phyloP scores from a whole-genome alignment of 2,329 filamentous ascomycete genomes.

The Byssothecium circinans region DNA sequence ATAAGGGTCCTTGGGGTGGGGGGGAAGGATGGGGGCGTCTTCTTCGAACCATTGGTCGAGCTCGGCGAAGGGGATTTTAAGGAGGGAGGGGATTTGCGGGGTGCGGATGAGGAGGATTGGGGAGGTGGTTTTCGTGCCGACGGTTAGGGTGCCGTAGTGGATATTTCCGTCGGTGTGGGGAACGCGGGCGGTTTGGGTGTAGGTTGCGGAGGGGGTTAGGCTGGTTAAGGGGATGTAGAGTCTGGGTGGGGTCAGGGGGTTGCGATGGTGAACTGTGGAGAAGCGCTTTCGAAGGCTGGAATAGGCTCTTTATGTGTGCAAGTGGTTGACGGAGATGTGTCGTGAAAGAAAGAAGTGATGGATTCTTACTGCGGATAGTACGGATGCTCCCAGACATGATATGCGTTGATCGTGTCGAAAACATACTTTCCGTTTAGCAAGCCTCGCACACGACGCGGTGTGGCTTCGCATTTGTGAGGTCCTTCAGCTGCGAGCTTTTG shows the following conservation, averaged over 20 bases:
- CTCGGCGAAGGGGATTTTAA: conserved; percentile 35
- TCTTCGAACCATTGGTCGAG: conserved; percentile 59
- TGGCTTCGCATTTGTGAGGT: conserved; percentile 33
- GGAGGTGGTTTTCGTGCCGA: conserved; percentile 20
- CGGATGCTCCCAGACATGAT: conserved; percentile 43
- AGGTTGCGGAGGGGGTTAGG: conserved; percentile 21
- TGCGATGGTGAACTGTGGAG: no score
- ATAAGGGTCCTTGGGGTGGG: conserved; percentile 69
- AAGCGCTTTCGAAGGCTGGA: no score
- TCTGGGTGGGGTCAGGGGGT: no score
- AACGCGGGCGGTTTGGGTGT: conserved; percentile 16
- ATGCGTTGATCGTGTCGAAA: conserved; percentile 37
- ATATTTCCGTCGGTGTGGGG: conserved; percentile 22
- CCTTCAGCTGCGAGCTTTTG: conserved; percentile 46
- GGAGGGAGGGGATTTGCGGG: conserved; percentile 19
- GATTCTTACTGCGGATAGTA: conserved; percentile 38
- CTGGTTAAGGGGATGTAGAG: conserved; percentile 32
- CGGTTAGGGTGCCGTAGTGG: conserved; percentile 24
- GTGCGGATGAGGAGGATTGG: conserved; percentile 34
- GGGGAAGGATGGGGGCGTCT: conserved; percentile 59
- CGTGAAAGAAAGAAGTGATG: neutral
- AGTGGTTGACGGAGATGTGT: no score
- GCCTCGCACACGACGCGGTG: conserved; percentile 36
- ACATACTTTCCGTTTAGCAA: conserved; percentile 36
- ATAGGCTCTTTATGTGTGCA: no score